Evolutionary conservation across 2,329 filamentous ascomycete genomes (phyloP).

Genomic region (Cadophora gregata): DNA sequence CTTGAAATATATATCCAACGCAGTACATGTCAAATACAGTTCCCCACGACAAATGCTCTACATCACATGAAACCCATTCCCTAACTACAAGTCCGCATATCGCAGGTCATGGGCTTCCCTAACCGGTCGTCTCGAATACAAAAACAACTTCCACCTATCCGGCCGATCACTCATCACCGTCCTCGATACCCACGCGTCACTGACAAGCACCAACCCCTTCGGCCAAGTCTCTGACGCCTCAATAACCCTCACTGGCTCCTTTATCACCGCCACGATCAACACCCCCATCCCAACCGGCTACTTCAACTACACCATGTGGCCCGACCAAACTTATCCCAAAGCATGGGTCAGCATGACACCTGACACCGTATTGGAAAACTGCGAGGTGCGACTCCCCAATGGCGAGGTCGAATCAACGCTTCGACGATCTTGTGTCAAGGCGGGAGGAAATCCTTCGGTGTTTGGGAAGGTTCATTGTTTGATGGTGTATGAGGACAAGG

Average conservation of each 20-base stretch:
- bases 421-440: neutral
- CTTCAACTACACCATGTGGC: neutral
- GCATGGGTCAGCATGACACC: neutral
- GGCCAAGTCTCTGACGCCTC: neutral
- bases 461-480: neutral
- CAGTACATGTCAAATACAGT: neutral
- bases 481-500: conserved; percentile 4
- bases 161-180: neutral
- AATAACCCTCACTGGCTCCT: neutral
- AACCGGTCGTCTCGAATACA: neutral
- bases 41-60: neutral
- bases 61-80: neutral
- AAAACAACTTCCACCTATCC: neutral
- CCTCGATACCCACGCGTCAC: neutral
- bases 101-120: conserved; percentile 7
- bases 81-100: neutral
- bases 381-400: neutral
- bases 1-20: neutral
- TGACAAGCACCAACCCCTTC: neutral
- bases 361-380: neutral
- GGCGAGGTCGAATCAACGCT: neutral
- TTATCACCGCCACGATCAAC: neutral
- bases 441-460: neutral
- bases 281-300: conserved; percentile 1
- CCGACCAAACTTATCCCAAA: neutral